Conservation (phyloP, 2,329 filamentous ascomycete genomes). For the Penicillium occitanis region DNA sequence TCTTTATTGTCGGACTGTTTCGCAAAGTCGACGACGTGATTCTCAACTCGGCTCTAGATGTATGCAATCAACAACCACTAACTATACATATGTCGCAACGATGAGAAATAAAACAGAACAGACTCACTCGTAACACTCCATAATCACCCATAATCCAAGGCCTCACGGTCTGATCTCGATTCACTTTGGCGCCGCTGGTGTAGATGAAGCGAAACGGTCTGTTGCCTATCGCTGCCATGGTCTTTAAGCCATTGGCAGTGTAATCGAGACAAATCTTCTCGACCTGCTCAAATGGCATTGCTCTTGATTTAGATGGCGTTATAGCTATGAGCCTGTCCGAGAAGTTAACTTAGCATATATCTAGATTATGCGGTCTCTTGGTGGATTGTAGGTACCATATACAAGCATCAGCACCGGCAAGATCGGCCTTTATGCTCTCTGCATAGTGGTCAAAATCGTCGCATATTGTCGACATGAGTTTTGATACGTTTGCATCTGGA, state of each 20-base stretch:
- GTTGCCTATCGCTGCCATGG: slow-evolving; percentile 30
- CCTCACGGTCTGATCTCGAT: slow-evolving; percentile 50
- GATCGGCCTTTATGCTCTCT: slow-evolving; percentile 32
- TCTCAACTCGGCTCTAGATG: slow-evolving; percentile 51
- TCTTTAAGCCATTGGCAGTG: slow-evolving; percentile 38
- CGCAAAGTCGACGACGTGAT: slow-evolving; percentile 44
- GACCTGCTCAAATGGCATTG: slow-evolving; percentile 38
- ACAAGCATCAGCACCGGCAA: slow-evolving; percentile 36
- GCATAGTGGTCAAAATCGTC: slow-evolving; percentile 36
- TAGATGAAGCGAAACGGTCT: slow-evolving; percentile 52
- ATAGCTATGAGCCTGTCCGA: slow-evolving; percentile 27
- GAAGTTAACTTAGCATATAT: neutral
- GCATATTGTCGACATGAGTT: slow-evolving; percentile 35
- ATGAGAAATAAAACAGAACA: neutral
- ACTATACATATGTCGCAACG: too few species aligned
- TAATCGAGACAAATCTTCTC: slow-evolving; percentile 45
- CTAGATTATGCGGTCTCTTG: neutral
- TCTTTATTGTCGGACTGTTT: slow-evolving; percentile 36
- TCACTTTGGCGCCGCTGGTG: slow-evolving; percentile 48
- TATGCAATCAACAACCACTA: slow-evolving; percentile 24
- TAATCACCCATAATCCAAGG: slow-evolving; percentile 42
- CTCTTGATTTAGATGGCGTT: slow-evolving; percentile 38
- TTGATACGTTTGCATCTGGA: slow-evolving; percentile 24
- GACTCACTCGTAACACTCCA: slow-evolving; percentile 49
- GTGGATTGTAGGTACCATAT: slow-evolving; percentile 31